These are phyloP conservation scores for Aspergillus sp. DNA, from an alignment of 2,329 filamentous ascomycete genomes.

Conservation along the genomic window DNA sequence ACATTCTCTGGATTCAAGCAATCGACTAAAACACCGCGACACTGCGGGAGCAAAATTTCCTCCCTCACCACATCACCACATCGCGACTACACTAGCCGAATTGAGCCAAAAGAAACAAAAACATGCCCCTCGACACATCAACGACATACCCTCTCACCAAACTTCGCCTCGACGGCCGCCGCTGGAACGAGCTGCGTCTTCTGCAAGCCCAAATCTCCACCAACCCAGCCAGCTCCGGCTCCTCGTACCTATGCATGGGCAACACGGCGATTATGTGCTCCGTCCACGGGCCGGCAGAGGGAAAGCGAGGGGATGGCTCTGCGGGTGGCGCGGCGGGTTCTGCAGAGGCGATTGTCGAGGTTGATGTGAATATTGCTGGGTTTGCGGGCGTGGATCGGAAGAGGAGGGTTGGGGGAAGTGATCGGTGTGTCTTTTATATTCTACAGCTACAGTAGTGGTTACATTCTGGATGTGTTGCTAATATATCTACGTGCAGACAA, in stretches of 20 bases:
- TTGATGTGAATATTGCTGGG: conserved; percentile 77
- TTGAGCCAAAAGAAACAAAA: neutral
- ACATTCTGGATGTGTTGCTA: neutral
- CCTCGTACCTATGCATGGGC: conserved; percentile 90
- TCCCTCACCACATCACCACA: neutral
- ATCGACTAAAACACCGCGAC: too few relatives aligned
- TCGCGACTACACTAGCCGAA: conserved; percentile 1
- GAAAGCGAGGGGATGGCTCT: conserved; percentile 41
- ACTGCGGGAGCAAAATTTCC: neutral
- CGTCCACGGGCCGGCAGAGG: conserved; percentile 76
- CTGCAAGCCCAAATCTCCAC: conserved; percentile 85
- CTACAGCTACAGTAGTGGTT: neutral
- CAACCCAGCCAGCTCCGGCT: conserved; percentile 86
- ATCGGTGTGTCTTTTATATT: conserved; percentile 57
- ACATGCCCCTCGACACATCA: conserved; percentile 90
- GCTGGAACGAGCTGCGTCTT: conserved; percentile 94
- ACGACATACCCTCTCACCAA: conserved; percentile 84
- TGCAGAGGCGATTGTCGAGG: conserved; percentile 62
- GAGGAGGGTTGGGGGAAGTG: conserved; percentile 59
- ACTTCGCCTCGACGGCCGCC: conserved; percentile 71
- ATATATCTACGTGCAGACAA: conserved; percentile 52
- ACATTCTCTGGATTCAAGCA: too few relatives aligned
- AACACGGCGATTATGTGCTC: conserved; percentile 97
- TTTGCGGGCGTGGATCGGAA: conserved; percentile 85
- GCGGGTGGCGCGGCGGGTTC: conserved; percentile 39